Conservation (phyloP, 352 stramenopile genomes). For the Phytophthora ohioensis region DNA sequence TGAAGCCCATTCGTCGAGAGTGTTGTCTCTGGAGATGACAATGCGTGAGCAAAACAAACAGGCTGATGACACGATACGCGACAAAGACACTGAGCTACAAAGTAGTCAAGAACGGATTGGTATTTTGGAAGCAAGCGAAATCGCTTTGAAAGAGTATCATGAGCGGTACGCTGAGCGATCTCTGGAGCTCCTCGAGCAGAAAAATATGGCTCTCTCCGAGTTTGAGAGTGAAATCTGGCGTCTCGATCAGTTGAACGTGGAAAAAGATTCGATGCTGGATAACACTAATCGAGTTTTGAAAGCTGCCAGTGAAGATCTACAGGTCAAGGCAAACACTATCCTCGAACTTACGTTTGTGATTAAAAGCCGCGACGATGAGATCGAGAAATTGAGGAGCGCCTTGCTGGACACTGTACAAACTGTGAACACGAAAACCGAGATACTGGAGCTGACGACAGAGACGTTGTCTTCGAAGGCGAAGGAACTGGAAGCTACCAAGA, state of each 20-base stretch:
- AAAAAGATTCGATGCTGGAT: slow-evolving; percentile 37
- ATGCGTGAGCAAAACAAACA: slow-evolving; percentile 55
- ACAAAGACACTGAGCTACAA: slow-evolving; percentile 38
- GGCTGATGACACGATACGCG: slow-evolving; percentile 29
- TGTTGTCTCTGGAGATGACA: slow-evolving; percentile 54
- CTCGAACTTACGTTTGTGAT: slow-evolving; percentile 82
- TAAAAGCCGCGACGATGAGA: slow-evolving; percentile 76
- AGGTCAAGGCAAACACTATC: slow-evolving; percentile 68
- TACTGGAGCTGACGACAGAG: slow-evolving; percentile 70
- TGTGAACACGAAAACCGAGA: slow-evolving; percentile 69
- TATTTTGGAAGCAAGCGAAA: slow-evolving; percentile 34
- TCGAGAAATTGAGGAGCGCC: slow-evolving; percentile 59
- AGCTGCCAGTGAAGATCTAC: slow-evolving; percentile 47
- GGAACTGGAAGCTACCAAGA: slow-evolving; percentile 66
- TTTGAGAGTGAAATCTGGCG: slow-evolving; percentile 37
- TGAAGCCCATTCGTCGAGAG: slow-evolving; percentile 48
- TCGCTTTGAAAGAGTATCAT: slow-evolving; percentile 26
- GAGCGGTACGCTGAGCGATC: slow-evolving; percentile 25
- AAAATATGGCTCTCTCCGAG: slow-evolving; percentile 54
- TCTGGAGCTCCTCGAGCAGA: slow-evolving; percentile 37
- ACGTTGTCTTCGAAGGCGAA: slow-evolving; percentile 66
- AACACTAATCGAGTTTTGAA: slow-evolving; percentile 39
- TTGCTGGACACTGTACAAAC: slow-evolving; percentile 66
- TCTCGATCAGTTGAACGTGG: slow-evolving; percentile 34
- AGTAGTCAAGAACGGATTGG: slow-evolving; percentile 27